Evolutionary conservation across 495 filamentous ascomycete species (phyloP), one percentile per base, ranked within the genome.

Genomic region (Pyrenula massariospora): DNA sequence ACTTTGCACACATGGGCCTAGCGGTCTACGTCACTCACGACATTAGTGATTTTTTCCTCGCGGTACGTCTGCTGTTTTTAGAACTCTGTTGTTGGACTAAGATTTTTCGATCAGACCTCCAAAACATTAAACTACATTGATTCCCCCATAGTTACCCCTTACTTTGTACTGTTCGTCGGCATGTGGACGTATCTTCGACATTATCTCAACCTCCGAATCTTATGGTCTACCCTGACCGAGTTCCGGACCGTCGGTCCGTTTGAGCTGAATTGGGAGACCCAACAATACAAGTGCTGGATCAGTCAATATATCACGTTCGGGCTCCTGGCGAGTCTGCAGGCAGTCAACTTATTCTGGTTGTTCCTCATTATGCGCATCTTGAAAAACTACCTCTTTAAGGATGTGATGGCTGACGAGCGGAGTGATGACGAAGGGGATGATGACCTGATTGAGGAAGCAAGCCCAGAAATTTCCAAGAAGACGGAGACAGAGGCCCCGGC

Each of bases 1-100:
- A 98, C 70, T 98, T 98, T 70, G 93, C 93, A 10, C 91, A 94
- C 68, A 94, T 98, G 74, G 93, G 93, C n/a, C 66, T 98, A 47
- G 91, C 89, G 24, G 92, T 98, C 8, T 98, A 95, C 68, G 91
- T 96, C 58, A 97, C 93, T 21, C 90, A 95, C 64, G 93, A 98
- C 62, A 87, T 97, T 59, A 88, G 83, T 54, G 93, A 98, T 65
- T 96, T 97, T 70, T 98, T 98, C 82, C 77, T 98, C 15, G 94
- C 94, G 21, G 89, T 93, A 83, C 70, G 88, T 77, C 54, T 42
- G 50, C 23, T 58, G 24, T 54, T 8, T 1, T 22, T 24, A 50
- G 48, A 25, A 31, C 8, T 22, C 22, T 24, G 50, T 24, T 23
- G 50, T 20, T 25, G 59, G 49, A 50, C 25, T 22, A 49, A 20